Evolutionary conservation across 768 basidiomycete species (phyloP), one percentile per base, ranked within the genome.

Genomic region (Podaxis rugospora): DNA sequence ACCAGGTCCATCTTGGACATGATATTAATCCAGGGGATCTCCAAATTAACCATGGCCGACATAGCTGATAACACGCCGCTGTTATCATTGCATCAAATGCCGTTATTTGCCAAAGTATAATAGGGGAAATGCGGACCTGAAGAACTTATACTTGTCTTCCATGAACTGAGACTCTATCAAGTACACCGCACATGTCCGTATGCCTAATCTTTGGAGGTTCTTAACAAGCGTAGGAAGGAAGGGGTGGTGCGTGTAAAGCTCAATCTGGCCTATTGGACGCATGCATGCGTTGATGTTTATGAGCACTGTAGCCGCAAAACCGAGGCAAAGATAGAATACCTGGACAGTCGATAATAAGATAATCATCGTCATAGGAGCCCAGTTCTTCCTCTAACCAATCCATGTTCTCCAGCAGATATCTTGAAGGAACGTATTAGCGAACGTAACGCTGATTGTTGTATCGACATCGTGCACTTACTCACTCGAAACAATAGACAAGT

Each of bases 1-100:
- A 98, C 91, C 49, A 99, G 83, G 73, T 99, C 97, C 97, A 99
- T 98, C 75, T 99, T 99, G 47, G 93, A 96, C 92, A 99, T 94
- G 71, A 98, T 76, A 68, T 98, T 98, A 63, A 99, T 88, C 90
- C 94, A 95, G 0, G 95, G 95, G 37, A 97, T 87, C 69, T 98
- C 97, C 42, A 99, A 83, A 67, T 94, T 95, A 37, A 98, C 92
- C 97, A 99, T 99, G 28, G 96, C 95, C 39, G 93, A 95, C 97
- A 99, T 98, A 28, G 97, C 97, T 46, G 92, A 92, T 59, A 99
- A 80, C 6, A 98, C 96, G 18, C 97, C 97, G 61, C 93, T 93
- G 65, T 65, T 51, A 37, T 55, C 59, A 63, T 51, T 35, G 14
- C 35, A 57, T 63, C 35, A 58, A 28, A 23, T 47, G 50, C 18